These are phyloP conservation scores for Hordeum marinum DNA, from an alignment of 176 grass and related monocot species.

Conservation along the genomic window DNA sequence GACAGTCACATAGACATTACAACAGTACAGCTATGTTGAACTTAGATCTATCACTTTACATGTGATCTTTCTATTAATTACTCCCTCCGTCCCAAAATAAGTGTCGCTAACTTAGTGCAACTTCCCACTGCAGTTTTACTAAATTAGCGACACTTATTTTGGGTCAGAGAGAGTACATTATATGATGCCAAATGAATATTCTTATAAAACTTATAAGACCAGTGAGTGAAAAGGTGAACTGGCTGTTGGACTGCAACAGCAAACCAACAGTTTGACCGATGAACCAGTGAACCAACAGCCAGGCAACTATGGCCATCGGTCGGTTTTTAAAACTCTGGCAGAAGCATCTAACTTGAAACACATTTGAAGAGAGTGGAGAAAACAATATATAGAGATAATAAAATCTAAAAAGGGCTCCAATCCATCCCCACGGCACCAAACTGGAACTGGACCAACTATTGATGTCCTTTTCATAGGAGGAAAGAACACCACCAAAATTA, in stretches of 20 bases:
- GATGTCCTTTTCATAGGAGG: neutral
- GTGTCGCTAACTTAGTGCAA: too few species aligned
- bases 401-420: conserved; percentile 20
- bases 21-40: neutral
- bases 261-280: neutral
- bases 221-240: neutral
- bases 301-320: neutral
- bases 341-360: neutral
- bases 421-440: neutral
- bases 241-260: neutral
- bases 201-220: neutral
- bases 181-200: neutral
- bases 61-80: neutral
- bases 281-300: neutral
- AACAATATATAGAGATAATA: neutral
- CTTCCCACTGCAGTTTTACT: too few species aligned
- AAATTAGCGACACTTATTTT: too few species aligned
- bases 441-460: neutral
- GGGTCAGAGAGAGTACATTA: neutral
- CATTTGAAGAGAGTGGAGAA: neutral
- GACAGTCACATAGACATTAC: conserved; percentile 1
- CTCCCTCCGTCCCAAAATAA: too few species aligned
- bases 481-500: neutral
- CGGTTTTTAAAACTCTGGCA: neutral
- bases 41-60: neutral